Conservation (phyloP, 495 filamentous ascomycete genomes). For the Schizothecium vesticola region DNA sequence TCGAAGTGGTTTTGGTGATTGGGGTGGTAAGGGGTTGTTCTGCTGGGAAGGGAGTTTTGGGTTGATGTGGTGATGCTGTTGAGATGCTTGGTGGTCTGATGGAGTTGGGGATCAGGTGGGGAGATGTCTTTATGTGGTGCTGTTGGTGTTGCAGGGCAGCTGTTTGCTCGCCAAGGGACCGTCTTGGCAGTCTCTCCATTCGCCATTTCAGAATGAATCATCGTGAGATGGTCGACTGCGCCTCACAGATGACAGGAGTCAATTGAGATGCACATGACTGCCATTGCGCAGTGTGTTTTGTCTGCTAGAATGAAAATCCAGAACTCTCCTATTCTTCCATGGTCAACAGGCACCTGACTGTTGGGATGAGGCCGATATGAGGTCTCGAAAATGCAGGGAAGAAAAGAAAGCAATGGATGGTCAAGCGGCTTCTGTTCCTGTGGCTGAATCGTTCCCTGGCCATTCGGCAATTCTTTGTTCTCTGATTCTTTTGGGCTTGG, state of each 20-base stretch:
- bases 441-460: neutral
- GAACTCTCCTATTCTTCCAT: too few species aligned
- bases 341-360: too few species aligned
- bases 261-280: neutral
- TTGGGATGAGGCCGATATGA: too few species aligned
- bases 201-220: neutral
- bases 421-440: too few species aligned
- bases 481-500: too few species aligned
- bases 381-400: neutral
- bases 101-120: neutral
- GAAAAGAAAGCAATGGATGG: neutral
- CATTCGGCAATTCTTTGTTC: neutral
- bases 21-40: neutral
- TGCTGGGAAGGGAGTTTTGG: neutral
- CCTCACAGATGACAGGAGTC: too few species aligned
- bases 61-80: neutral
- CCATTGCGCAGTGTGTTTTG: neutral
- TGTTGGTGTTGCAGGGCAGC: neutral
- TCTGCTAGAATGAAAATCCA: too few species aligned
- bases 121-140: neutral
- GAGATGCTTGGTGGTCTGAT: neutral
- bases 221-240: neutral
- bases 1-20: neutral
- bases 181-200: neutral
- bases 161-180: neutral